Base-by-base conservation (phyloP, 1,284 basidiomycete genomes). In the Wolfiporia cocos region DNA sequence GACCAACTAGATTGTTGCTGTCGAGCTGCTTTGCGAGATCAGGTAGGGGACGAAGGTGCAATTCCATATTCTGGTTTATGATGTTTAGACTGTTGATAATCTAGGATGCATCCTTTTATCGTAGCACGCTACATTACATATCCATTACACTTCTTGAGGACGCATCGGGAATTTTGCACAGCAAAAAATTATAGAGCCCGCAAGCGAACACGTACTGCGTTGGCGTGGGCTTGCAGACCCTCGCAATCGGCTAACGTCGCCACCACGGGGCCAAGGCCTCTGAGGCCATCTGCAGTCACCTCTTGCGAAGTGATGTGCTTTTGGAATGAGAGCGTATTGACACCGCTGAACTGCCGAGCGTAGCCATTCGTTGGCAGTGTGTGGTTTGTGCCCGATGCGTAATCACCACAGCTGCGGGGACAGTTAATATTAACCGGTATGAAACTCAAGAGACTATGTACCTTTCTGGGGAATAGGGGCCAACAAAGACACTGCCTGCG, bases 271-370 rank as follows among this genome's bases (percentile, higher is more conserved):
- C 96, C 96, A 18, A 99, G 73, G 2, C 61, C 70, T 51, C 71
- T 70, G 41, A 99, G 69, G 5, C 96, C 96, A 15, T 79, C 79
- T 12, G 71, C 64, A 3, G 92, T 90, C 21, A 99, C 77, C 57
- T 93, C 86, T 63, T 99, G 96, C 6, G 89, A 90, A 5, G 96
- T 99, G 58, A 99, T 97, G 65, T 98, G 89, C 67, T 99, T 99
- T 66, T 98, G 93, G 84, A 99, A 99, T 1, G 93, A 93, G 17
- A 82, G 73, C 0, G 95, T 98, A 67, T 96, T 98, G 53, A 99
- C 96, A 14, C 96, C 96, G 51, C 91, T 94, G 70, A 96, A 99
- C 62, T 98, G 94, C 43, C 92, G 85, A 12, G 96, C 96, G 59
- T 94, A 98, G 17, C 93, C 94, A 56, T 92, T 93, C 3, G 90